These are phyloP conservation scores for Erythrobasidium hasegawianum DNA, from an alignment of 1,284 basidiomycete genomes.

Conservation along the genomic window DNA sequence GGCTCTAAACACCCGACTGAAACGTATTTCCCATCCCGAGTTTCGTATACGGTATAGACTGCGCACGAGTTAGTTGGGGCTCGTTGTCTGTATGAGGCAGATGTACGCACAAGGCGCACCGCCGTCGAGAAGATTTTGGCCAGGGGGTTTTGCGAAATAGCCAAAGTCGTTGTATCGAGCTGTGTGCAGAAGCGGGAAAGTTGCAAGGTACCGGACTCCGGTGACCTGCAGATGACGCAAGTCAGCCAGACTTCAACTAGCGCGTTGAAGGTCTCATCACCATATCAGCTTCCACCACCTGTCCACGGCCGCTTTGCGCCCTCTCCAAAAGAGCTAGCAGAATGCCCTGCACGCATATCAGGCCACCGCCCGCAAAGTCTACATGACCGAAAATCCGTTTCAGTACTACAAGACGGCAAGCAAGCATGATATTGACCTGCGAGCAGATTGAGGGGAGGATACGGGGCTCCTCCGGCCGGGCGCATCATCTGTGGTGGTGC, in stretches of 20 bases:
- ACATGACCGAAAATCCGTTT: constrained; percentile 48
- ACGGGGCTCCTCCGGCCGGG: constrained; percentile 57
- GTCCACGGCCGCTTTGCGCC: constrained; percentile 59
- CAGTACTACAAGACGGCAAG: too few relatives aligned
- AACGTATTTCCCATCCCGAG: constrained; percentile 69
- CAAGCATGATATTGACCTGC: constrained; percentile 16
- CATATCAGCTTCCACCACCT: constrained; percentile 75
- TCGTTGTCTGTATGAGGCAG: background rate
- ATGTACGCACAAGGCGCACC: constrained; percentile 63
- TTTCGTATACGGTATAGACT: constrained; percentile 68
- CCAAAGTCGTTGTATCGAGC: constrained; percentile 49
- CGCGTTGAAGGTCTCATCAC: too few relatives aligned
- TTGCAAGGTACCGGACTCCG: constrained; percentile 69
- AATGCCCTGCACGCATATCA: constrained; percentile 69
- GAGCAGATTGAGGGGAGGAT: constrained; percentile 66
- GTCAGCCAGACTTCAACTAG: too few relatives aligned
- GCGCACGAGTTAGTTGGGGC: background rate
- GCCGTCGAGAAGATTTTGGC: constrained; percentile 64
- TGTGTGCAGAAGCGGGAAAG: constrained; percentile 61
- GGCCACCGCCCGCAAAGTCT: constrained; percentile 76
- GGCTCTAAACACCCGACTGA: constrained; percentile 70
- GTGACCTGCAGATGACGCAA: constrained; percentile 66
- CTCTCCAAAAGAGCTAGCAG: constrained; percentile 70
- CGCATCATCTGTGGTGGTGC: constrained; percentile 61
- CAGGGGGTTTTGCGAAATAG: background rate